A percentile compares a stretch with the other conserved stretches of the same genome.
These are phyloP conservation scores for Pythium sp. DNA, from an alignment of 352 stramenopile genomes.

Conservation along the genomic window DNA sequence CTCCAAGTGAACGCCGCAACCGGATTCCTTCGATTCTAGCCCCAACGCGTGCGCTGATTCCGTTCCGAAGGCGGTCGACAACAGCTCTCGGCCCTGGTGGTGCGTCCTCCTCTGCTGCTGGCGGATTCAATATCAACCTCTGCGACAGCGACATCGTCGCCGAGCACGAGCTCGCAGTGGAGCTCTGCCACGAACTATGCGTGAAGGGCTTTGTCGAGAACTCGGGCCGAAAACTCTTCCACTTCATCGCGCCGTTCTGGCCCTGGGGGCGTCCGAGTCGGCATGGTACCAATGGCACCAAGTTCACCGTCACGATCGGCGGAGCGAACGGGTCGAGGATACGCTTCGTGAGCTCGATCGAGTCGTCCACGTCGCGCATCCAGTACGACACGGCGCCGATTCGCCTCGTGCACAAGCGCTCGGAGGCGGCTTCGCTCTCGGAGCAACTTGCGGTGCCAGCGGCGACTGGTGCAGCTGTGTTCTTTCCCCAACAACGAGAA, in stretches of 20 bases:
- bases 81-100: neutral
- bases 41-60: slow-evolving; percentile 4
- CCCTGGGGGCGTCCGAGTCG: slow-evolving; percentile 27
- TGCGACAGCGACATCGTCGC: slow-evolving; percentile 28
- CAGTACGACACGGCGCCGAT: slow-evolving; percentile 18
- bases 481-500: slow-evolving; percentile 17
- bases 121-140: slow-evolving; percentile 18
- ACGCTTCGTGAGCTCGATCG: slow-evolving; percentile 45
- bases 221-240: slow-evolving; percentile 46
- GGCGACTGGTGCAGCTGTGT: too few species aligned
- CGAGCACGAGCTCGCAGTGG: slow-evolving; percentile 53
- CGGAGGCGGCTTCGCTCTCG: slow-evolving; percentile 15
- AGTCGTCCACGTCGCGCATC: slow-evolving; percentile 6
- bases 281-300: neutral
- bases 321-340: slow-evolving; percentile 35
- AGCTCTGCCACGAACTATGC: slow-evolving; percentile 78
- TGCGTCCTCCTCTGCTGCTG: neutral
- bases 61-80: slow-evolving; percentile 13
- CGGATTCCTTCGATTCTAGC: neutral
- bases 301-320: slow-evolving; percentile 35
- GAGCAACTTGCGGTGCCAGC: slow-evolving; percentile 6
- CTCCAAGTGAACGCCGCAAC: neutral
- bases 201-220: slow-evolving; percentile 71
- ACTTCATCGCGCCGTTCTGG: slow-evolving; percentile 65
- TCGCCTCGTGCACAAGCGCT: slow-evolving; percentile 15